phyloP scores from a whole-genome alignment of 495 filamentous ascomycete genomes.

The Penicillium robsamsonii region DNA sequence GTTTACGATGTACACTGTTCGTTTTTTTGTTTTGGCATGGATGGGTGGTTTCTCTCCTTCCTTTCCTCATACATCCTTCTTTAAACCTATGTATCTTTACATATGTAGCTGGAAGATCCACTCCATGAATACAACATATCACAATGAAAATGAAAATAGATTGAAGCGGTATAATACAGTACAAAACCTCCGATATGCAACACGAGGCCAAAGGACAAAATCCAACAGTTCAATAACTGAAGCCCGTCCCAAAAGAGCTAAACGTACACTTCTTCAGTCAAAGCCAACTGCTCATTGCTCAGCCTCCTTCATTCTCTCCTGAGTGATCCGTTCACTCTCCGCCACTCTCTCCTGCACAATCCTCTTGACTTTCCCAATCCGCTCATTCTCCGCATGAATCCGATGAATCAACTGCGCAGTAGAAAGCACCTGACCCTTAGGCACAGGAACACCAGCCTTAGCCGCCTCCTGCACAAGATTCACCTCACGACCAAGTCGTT shows the following conservation, averaged over 20 bases:
- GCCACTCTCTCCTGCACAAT: conserved; percentile 23
- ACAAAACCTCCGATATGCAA: conserved; percentile 25
- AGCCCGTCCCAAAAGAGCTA: conserved; percentile 1
- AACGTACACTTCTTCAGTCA: not conserved
- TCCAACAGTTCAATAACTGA: conserved; percentile 1
- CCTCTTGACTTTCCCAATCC: conserved; percentile 28
- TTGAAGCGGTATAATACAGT: conserved; percentile 26
- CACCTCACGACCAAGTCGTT: conserved; percentile 27
- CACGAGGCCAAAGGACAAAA: conserved; percentile 14
- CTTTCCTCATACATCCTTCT: conserved; percentile 23
- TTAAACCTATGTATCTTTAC: not conserved
- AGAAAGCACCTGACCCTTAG: conserved; percentile 14
- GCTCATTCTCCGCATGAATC: conserved; percentile 22
- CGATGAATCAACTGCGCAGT: conserved; percentile 24
- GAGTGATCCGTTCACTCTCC: not conserved
- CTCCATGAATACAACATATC: not conserved
- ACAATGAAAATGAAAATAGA: conserved; percentile 10
- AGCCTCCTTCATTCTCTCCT: not conserved
- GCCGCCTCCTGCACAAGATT: conserved; percentile 14
- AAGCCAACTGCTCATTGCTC: not conserved
- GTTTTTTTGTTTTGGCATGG: conserved; percentile 5
- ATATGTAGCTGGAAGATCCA: not conserved
- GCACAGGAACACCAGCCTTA: conserved; percentile 1
- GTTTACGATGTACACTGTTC: conserved; percentile 20
- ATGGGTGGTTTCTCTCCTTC: conserved; percentile 1